phyloP scores from a whole-genome alignment of 106 monocot species.

The Acorus gramineus region DNA sequence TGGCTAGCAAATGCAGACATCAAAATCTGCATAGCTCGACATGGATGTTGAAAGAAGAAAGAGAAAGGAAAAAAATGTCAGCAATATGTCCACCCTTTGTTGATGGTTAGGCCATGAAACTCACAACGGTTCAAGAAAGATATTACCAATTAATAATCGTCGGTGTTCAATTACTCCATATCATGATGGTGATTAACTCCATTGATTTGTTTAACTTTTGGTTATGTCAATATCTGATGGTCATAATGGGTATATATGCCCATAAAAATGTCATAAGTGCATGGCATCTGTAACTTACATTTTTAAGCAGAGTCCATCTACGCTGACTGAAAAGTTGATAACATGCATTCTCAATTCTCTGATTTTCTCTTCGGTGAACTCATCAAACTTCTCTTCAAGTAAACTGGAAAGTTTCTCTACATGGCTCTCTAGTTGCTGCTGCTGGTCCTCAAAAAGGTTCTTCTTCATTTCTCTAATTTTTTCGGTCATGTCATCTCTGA shows the following conservation, averaged over 20 bases:
- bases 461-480: constrained; percentile 70
- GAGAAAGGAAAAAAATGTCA: too few relatives aligned
- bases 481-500: constrained; percentile 79
- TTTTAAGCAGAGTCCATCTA: constrained; percentile 72
- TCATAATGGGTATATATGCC: too few relatives aligned
- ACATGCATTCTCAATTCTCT: constrained; percentile 51
- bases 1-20: too few relatives aligned
- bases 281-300: constrained; percentile 32
- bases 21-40: background rate
- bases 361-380: constrained; percentile 44
- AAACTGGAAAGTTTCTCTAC: constrained; percentile 74
- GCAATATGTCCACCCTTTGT: too few relatives aligned
- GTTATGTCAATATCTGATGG: too few relatives aligned
- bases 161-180: too few relatives aligned
- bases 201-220: too few relatives aligned
- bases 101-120: too few relatives aligned
- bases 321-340: constrained; percentile 58
- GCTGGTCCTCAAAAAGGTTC: constrained; percentile 91
- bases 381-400: constrained; percentile 55
- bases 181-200: too few relatives aligned
- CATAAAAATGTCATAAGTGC: too few relatives aligned
- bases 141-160: too few relatives aligned
- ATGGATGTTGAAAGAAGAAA: background rate
- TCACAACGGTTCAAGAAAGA: too few relatives aligned
- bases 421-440: constrained; percentile 81